These are phyloP conservation scores for Rossbeevera mucosa DNA, from an alignment of 768 basidiomycete species.

Conservation along the genomic window DNA sequence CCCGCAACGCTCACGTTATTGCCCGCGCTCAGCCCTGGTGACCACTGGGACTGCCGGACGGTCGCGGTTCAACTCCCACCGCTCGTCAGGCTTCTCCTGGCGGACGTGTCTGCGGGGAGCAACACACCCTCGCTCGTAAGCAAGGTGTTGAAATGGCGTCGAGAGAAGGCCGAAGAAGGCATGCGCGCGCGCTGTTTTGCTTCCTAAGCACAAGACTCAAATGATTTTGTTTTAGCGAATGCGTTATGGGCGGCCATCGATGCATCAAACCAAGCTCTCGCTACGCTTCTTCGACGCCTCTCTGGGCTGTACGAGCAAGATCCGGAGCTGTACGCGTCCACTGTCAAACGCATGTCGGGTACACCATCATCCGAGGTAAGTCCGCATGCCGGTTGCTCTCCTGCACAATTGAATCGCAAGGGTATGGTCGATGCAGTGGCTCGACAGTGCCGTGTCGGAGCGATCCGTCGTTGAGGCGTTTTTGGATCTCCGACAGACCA, in stretches of 20 bases:
- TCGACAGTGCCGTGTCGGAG: not conserved
- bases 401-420: not conserved
- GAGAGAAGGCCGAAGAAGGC: slow-evolving; percentile 58
- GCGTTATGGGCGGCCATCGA: slow-evolving; percentile 63
- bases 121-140: slow-evolving; percentile 93
- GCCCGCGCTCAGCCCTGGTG: slow-evolving; percentile 56
- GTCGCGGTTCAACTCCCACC: slow-evolving; percentile 80
- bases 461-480: slow-evolving; percentile 50
- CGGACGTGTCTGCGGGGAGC: slow-evolving; percentile 94
- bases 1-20: slow-evolving; percentile 28
- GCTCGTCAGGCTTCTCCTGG: slow-evolving; percentile 77
- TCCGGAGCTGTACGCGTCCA: slow-evolving; percentile 46
- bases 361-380: slow-evolving; percentile 50
- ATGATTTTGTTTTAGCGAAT: slow-evolving; percentile 40
- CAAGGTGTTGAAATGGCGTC: slow-evolving; percentile 87
- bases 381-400: slow-evolving; percentile 21
- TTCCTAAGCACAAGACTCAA: not conserved
- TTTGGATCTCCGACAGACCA: slow-evolving; percentile 49
- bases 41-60: slow-evolving; percentile 66
- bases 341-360: slow-evolving; percentile 59
- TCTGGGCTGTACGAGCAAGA: slow-evolving; percentile 47
- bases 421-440: slow-evolving; percentile 41
- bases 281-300: slow-evolving; percentile 47
- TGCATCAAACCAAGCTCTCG: slow-evolving; percentile 56
- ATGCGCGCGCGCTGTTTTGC: not conserved